phyloP scores from a whole-genome alignment of 2,329 filamentous ascomycete species.

The Hirsutella rhossiliensis region DNA sequence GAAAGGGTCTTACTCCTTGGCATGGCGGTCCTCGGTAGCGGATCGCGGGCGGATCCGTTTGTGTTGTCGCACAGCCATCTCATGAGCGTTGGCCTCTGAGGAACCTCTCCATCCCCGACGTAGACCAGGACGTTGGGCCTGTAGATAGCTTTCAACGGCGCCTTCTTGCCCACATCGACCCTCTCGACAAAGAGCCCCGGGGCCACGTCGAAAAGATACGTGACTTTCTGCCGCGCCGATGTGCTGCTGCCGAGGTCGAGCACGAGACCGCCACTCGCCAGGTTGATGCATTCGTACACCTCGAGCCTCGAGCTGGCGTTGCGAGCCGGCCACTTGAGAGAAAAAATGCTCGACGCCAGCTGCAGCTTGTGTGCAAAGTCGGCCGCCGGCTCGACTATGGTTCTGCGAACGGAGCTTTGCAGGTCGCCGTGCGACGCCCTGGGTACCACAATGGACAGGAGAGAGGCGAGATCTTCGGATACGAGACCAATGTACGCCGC shows the following conservation, averaged over 20 bases:
- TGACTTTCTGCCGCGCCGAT: slow-evolving; percentile 15
- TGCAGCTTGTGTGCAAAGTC: slow-evolving; percentile 24
- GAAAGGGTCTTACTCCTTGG: slow-evolving; percentile 15
- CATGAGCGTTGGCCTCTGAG: slow-evolving; percentile 19
- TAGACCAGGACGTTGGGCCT: slow-evolving; percentile 21
- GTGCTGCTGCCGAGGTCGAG: slow-evolving; percentile 17
- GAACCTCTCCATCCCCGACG: slow-evolving; percentile 12
- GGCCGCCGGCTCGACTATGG: slow-evolving; percentile 21
- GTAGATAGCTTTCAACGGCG: slow-evolving; percentile 17
- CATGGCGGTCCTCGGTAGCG: slow-evolving; percentile 7
- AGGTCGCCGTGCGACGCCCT: slow-evolving; percentile 14
- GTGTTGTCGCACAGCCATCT: slow-evolving; percentile 20
- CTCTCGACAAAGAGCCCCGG: slow-evolving; percentile 25
- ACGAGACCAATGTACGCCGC: slow-evolving; percentile 15
- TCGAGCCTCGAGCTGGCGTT: slow-evolving; percentile 22
- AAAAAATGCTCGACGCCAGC: slow-evolving; percentile 19
- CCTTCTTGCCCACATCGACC: slow-evolving; percentile 19
- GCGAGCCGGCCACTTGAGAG: slow-evolving; percentile 24
- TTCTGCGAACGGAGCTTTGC: slow-evolving; percentile 18
- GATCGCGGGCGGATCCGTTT: slow-evolving; percentile 6
- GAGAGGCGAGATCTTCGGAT: slow-evolving; percentile 19
- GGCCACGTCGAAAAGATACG: slow-evolving; percentile 23
- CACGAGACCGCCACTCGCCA: slow-evolving; percentile 17
- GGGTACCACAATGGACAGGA: slow-evolving; percentile 18
- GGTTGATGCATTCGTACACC: slow-evolving; percentile 23